A percentile compares a stretch with the other conserved stretches of the same genome.
Evolutionary conservation across 176 grass and related monocot species (phyloP).

Genomic region (Raddia guianensis): DNA sequence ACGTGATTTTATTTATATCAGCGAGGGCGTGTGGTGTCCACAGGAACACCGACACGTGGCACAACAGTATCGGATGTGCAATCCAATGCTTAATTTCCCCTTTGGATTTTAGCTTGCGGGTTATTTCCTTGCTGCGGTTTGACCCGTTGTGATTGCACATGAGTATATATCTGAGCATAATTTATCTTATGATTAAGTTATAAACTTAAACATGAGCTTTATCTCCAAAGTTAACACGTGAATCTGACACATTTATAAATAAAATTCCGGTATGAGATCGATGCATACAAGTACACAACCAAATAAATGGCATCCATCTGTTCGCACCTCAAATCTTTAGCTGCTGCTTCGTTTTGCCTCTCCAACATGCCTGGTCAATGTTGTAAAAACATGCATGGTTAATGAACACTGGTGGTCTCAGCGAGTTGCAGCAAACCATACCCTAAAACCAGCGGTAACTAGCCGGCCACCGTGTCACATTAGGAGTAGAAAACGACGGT

Average conservation of each 20-base stretch:
- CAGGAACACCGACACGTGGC: not conserved
- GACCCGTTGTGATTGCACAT: too few relatives aligned
- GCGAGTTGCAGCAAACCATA: not conserved
- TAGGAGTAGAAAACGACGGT: too few relatives aligned
- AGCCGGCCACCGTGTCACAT: not conserved
- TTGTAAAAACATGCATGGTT: too few relatives aligned
- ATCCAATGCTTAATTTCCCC: too few relatives aligned
- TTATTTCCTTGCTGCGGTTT: too few relatives aligned
- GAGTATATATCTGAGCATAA: too few relatives aligned
- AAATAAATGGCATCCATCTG: not conserved
- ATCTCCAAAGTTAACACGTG: too few relatives aligned
- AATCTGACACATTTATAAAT: too few relatives aligned
- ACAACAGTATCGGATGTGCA: not conserved
- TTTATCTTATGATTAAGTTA: too few relatives aligned
- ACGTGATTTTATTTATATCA: constrained; percentile 18
- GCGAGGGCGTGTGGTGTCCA: constrained; percentile 40
- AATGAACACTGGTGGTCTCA: not conserved
- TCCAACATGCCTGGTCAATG: not conserved
- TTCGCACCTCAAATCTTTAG: not conserved
- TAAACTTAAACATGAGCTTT: too few relatives aligned
- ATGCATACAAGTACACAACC: too few relatives aligned
- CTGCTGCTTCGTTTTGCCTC: not conserved
- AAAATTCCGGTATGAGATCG: too few relatives aligned
- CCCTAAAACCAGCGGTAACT: not conserved
- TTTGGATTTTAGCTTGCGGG: not conserved